These are phyloP conservation scores for Globisporangium ultimum DNA, from an alignment of 352 stramenopile species.

Conservation along the genomic window DNA sequence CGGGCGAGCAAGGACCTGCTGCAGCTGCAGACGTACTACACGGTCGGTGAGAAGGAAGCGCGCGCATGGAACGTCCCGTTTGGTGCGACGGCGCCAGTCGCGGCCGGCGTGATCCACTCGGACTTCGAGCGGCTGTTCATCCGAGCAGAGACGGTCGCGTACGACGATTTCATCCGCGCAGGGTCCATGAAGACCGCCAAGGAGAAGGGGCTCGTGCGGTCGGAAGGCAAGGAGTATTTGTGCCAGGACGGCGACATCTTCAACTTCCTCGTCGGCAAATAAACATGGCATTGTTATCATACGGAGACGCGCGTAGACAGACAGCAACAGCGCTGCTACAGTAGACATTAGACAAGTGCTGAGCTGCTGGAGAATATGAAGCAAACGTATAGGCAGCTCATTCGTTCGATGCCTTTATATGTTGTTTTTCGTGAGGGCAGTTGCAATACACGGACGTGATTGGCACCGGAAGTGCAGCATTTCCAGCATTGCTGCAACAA, in stretches of 20 bases:
- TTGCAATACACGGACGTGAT: conserved; percentile 17
- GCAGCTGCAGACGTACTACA: conserved; percentile 97
- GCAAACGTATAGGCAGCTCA: too few relatives aligned
- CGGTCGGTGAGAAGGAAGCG: conserved; percentile 82
- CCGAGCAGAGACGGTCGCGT: conserved; percentile 93
- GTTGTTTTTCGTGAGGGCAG: too few relatives aligned
- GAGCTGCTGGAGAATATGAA: too few relatives aligned
- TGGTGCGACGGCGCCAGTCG: conserved; percentile 69
- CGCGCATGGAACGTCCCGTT: conserved; percentile 79
- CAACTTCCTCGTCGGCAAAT: conserved; percentile 91
- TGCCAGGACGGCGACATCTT: conserved; percentile 98
- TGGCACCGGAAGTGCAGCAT: conserved; percentile 6
- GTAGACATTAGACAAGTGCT: too few relatives aligned
- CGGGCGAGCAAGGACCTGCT: conserved; percentile 91
- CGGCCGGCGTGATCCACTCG: conserved; percentile 82
- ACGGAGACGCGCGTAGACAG: too few relatives aligned
- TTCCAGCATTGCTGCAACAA: conserved; percentile 6
- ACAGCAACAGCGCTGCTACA: too few relatives aligned
- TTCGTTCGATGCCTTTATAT: background rate
- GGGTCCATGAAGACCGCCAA: conserved; percentile 95
- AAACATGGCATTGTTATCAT: conserved; percentile 4
- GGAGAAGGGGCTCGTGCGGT: conserved; percentile 89
- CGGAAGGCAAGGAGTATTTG: conserved; percentile 98
- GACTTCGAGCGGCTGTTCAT: conserved; percentile 88
- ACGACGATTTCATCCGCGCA: conserved; percentile 92